These are phyloP conservation scores for Saccharum officinarum DNA, from an alignment of 176 grass and related monocot species.

Conservation along the genomic window DNA sequence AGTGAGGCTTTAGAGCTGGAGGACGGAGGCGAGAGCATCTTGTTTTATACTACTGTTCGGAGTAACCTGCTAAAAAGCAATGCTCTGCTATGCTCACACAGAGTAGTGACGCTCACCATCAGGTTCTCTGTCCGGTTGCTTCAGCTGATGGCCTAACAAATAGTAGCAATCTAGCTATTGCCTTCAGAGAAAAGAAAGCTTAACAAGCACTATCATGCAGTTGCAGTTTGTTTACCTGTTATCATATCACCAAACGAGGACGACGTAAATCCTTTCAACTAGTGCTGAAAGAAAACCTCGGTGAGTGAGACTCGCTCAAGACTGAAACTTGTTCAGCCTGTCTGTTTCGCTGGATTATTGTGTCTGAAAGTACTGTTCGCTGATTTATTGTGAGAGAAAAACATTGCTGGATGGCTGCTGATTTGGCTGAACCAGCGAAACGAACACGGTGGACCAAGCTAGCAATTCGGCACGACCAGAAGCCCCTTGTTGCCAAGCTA, in stretches of 20 bases:
- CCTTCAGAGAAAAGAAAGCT: background rate
- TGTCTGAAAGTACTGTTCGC: too few relatives aligned
- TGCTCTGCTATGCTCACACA: slow-evolving; percentile 10
- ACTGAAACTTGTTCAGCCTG: background rate
- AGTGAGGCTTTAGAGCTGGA: slow-evolving; percentile 89
- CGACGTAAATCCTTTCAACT: background rate
- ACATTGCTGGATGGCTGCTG: too few relatives aligned
- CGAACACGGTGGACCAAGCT: too few relatives aligned
- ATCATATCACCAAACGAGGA: too few relatives aligned
- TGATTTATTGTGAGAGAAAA: too few relatives aligned
- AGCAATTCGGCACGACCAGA: background rate
- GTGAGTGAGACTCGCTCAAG: background rate
- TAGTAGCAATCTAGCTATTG: too few relatives aligned
- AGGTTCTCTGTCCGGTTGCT: background rate
- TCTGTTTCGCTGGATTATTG: too few relatives aligned
- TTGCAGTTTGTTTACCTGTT: background rate
- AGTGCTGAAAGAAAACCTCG: background rate
- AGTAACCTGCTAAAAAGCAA: background rate
- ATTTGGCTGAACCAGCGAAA: too few relatives aligned
- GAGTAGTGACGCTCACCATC: background rate
- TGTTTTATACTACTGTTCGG: slow-evolving; percentile 28
- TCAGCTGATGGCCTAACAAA: background rate
- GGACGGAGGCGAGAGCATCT: slow-evolving; percentile 47
- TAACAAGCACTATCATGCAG: background rate
- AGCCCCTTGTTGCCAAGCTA: background rate